These are phyloP conservation scores for Suillus paluster DNA, from an alignment of 768 basidiomycete species.

Conservation along the genomic window DNA sequence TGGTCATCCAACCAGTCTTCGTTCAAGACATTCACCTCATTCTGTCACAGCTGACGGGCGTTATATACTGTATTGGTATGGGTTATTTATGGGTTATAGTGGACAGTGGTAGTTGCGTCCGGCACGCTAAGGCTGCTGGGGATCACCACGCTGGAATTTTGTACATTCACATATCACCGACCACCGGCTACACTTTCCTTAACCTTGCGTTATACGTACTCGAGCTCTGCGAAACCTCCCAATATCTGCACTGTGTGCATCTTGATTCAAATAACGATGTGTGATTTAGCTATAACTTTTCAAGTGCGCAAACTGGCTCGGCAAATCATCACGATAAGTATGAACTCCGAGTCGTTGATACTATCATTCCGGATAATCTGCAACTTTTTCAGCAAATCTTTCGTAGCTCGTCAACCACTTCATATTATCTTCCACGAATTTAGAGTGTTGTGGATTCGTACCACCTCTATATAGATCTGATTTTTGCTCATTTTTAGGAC, in stretches of 20 bases:
- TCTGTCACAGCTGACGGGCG: not conserved
- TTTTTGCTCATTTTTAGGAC: too few species aligned
- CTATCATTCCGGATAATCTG: too few species aligned
- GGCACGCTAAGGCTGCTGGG: not conserved
- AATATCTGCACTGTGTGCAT: not conserved
- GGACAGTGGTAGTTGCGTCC: constrained; percentile 1
- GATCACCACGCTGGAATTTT: not conserved
- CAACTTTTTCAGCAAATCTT: too few species aligned
- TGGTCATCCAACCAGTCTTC: not conserved
- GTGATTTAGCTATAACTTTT: not conserved
- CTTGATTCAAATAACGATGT: not conserved
- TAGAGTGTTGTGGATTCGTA: too few species aligned
- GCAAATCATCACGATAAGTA: not conserved
- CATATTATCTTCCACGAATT: too few species aligned
- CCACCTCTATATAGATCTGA: too few species aligned
- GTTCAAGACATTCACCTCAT: not conserved
- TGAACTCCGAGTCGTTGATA: too few species aligned
- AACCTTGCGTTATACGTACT: not conserved
- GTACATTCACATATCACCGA: not conserved
- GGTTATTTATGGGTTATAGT: not conserved
- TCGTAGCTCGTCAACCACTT: too few species aligned
- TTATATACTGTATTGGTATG: not conserved
- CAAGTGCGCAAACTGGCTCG: too few species aligned
- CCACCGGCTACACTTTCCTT: not conserved
- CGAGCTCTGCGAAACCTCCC: not conserved